Percentiles rank a stretch among this genome's conserved stretches.
Evolutionary conservation across 192 early-diverging fungal species (phyloP).

Genomic region (Entomortierella parvispora): DNA sequence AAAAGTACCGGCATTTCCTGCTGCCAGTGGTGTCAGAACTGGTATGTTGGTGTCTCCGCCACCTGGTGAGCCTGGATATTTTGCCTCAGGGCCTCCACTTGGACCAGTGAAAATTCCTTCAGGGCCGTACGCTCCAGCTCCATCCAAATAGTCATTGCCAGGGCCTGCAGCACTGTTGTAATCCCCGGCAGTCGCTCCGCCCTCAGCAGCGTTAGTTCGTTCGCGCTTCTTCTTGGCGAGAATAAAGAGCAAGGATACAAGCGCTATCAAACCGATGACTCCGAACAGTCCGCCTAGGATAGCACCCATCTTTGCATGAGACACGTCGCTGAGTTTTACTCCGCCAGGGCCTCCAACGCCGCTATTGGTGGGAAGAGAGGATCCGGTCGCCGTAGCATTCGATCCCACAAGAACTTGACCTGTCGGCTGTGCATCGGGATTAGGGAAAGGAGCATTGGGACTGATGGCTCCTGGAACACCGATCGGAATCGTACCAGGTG

Average conservation of each 20-base stretch:
- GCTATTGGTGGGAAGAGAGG: background rate
- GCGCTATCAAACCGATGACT: slow-evolving; percentile 7
- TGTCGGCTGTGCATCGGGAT: slow-evolving; percentile 16
- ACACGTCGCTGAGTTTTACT: background rate
- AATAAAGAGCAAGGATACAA: slow-evolving; percentile 27
- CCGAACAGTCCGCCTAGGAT: slow-evolving; percentile 26
- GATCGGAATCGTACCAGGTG: slow-evolving; percentile 6
- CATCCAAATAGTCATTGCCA: background rate
- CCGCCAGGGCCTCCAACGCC: background rate
- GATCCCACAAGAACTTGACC: slow-evolving; percentile 18
- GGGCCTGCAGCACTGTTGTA: background rate
- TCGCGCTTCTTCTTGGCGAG: slow-evolving; percentile 20
- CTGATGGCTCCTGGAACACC: slow-evolving; percentile 14
- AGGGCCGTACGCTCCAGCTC: slow-evolving; percentile 7
- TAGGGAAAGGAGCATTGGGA: slow-evolving; percentile 15
- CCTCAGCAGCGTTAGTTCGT: background rate
- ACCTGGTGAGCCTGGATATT: slow-evolving; percentile 5
- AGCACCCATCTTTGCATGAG: background rate
- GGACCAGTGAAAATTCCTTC: background rate
- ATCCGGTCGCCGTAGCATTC: background rate
- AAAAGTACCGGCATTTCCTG: background rate
- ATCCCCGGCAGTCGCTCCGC: background rate
- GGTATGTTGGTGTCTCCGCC: slow-evolving; percentile 7
- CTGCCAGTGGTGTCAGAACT: background rate
- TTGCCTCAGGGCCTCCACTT: background rate